Percentiles rank a stretch among this genome's conserved stretches.
These are phyloP conservation scores for Fraxinus sp. DNA, from an alignment of 305 asterid species.

Conservation along the genomic window DNA sequence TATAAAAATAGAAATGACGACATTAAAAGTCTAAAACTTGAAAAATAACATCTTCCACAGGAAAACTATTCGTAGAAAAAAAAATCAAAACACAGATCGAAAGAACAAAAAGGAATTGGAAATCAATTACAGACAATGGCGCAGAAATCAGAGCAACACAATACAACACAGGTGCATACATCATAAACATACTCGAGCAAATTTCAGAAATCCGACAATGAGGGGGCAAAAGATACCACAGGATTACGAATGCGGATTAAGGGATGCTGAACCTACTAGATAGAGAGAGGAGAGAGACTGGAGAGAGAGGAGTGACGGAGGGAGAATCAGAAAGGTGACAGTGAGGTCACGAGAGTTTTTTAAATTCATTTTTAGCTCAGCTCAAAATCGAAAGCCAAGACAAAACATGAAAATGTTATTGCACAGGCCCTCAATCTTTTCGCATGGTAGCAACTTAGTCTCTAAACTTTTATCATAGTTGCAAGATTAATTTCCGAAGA, in stretches of 20 bases:
- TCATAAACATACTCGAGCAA: slow-evolving; percentile 6
- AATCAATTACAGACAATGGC: slow-evolving; percentile 16
- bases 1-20: slow-evolving; percentile 5
- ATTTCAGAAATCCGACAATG: slow-evolving; percentile 23
- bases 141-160: slow-evolving; percentile 17
- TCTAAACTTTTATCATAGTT: background rate
- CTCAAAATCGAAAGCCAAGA: slow-evolving; percentile 5
- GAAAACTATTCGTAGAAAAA: background rate
- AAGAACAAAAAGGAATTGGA: slow-evolving; percentile 14
- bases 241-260: slow-evolving; percentile 20
- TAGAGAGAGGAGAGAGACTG: slow-evolving; percentile 30
- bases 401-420: background rate
- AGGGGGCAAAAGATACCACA: slow-evolving; percentile 21
- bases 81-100: slow-evolving; percentile 20
- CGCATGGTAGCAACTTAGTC: background rate
- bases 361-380: slow-evolving; percentile 34
- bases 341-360: slow-evolving; percentile 65
- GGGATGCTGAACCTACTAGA: slow-evolving; percentile 30
- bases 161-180: slow-evolving; percentile 14
- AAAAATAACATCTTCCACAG: slow-evolving; percentile 14
- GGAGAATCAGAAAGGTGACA: slow-evolving; percentile 45
- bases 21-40: slow-evolving; percentile 23
- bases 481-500: background rate
- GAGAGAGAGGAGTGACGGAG: slow-evolving; percentile 42
- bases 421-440: background rate